These are phyloP conservation scores for Pittosporum tobira DNA, from an alignment of 129 eudicot species.

Conservation along the genomic window DNA sequence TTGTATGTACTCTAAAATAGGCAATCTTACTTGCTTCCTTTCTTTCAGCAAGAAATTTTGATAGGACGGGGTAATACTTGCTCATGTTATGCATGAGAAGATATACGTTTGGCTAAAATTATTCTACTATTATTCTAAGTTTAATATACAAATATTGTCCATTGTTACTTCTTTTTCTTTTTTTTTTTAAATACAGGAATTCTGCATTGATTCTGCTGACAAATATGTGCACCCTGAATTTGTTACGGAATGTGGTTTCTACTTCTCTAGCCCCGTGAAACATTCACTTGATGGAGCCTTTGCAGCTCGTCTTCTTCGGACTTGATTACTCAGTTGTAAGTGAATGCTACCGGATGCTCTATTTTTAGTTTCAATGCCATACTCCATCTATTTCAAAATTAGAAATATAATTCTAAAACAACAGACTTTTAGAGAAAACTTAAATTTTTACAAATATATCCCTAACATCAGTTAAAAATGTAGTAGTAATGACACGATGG, in stretches of 20 bases:
- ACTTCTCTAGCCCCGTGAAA: constrained; percentile 63
- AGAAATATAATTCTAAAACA: too few species aligned
- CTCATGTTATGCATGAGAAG: not conserved
- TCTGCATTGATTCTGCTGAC: constrained; percentile 54
- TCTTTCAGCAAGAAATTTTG: too few species aligned
- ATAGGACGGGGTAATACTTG: too few species aligned
- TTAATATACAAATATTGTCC: not conserved
- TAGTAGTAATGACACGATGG: too few species aligned
- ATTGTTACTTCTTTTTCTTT: not conserved
- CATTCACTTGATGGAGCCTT: constrained; percentile 91
- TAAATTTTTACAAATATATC: too few species aligned
- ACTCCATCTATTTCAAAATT: too few species aligned
- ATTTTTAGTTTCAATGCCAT: not conserved
- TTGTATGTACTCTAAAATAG: too few species aligned
- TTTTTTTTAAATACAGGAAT: constrained; percentile 87
- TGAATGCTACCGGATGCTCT: not conserved
- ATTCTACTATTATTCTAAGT: not conserved
- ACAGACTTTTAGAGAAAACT: too few species aligned
- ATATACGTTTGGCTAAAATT: not conserved
- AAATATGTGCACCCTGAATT: constrained; percentile 51
- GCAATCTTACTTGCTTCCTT: too few species aligned
- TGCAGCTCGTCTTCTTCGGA: constrained; percentile 81
- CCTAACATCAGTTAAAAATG: too few species aligned
- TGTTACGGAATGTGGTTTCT: constrained; percentile 54
- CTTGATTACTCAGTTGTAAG: constrained; percentile 13